A percentile compares a stretch with the other conserved stretches of the same genome.
Conservation (phyloP, 192 early-diverging fungal species). For the Gryganskiella cystojenkinii region DNA sequence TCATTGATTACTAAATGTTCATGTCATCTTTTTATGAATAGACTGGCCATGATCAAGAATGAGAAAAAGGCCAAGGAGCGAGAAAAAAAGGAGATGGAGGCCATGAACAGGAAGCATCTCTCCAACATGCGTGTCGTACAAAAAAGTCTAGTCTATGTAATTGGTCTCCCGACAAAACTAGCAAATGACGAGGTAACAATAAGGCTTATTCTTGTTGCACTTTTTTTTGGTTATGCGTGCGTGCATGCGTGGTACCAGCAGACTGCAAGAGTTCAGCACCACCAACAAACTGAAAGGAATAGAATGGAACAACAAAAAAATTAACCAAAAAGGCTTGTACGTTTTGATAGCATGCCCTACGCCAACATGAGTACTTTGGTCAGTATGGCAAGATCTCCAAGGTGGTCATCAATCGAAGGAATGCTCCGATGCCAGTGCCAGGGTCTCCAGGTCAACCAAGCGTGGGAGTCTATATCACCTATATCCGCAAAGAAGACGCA, state of each 20-base stretch:
- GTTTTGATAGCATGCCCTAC: slow-evolving; percentile 64
- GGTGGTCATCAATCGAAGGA: slow-evolving; percentile 89
- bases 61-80: slow-evolving; percentile 83
- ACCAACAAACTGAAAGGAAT: no score
- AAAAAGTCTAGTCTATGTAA: slow-evolving; percentile 98
- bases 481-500: slow-evolving; percentile 91
- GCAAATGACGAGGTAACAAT: slow-evolving; percentile 86
- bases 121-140: slow-evolving; percentile 95
- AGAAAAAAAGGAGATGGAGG: slow-evolving; percentile 90
- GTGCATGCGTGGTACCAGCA: no score
- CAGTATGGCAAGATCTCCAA: slow-evolving; percentile 97
- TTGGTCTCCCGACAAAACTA: slow-evolving; percentile 87
- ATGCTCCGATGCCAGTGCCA: slow-evolving; percentile 54
- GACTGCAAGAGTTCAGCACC: no score
- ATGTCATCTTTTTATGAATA: slow-evolving; percentile 24
- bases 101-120: slow-evolving; percentile 81
- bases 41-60: slow-evolving; percentile 64
- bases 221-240: not conserved
- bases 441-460: slow-evolving; percentile 60
- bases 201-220: not conserved
- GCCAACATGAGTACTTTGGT: slow-evolving; percentile 94
- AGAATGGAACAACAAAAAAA: no score
- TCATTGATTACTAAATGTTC: not conserved
- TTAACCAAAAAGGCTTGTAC: no score
- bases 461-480: slow-evolving; percentile 95